Evolutionary conservation across 495 filamentous ascomycete species (phyloP).

Genomic region (Amniculicola lignicola): DNA sequence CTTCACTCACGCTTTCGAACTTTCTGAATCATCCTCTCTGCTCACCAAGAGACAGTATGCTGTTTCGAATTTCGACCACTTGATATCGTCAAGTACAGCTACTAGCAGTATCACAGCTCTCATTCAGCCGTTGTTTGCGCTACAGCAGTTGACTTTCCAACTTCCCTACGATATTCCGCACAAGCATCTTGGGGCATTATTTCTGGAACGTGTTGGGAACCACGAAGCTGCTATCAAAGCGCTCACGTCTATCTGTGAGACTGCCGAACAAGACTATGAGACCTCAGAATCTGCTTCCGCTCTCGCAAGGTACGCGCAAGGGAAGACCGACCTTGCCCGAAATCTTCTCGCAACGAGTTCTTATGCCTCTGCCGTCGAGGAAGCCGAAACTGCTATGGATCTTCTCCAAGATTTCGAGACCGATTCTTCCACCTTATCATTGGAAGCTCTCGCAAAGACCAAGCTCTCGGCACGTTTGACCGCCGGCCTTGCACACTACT

Average conservation of each 20-base stretch:
- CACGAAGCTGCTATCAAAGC: conserved; percentile 59
- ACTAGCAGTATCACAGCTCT: conserved; percentile 60
- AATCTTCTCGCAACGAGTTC: conserved; percentile 64
- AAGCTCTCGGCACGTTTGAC: conserved; percentile 84
- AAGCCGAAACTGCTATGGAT: conserved; percentile 46
- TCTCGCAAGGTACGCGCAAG: conserved; percentile 72
- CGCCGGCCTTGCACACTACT: conserved; percentile 76
- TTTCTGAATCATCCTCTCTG: conserved; percentile 69
- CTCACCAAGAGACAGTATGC: conserved; percentile 74
- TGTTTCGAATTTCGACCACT: conserved; percentile 72
- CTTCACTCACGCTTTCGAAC: conserved; percentile 95
- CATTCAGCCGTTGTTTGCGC: conserved; percentile 79
- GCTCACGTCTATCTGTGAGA: conserved; percentile 62
- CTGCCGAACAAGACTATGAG: conserved; percentile 79
- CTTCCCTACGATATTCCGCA: conserved; percentile 63
- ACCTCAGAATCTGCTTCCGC: conserved; percentile 67
- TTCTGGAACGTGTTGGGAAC: conserved; percentile 75
- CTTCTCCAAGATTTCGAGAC: conserved; percentile 37
- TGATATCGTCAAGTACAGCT: conserved; percentile 54
- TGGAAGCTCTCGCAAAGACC: conserved; percentile 57
- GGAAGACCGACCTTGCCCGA: conserved; percentile 84
- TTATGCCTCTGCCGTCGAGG: conserved; percentile 64
- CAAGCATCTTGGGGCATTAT: conserved; percentile 73
- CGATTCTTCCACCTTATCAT: conserved; percentile 45
- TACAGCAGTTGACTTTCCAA: conserved; percentile 73